Evolutionary conservation across 2,329 filamentous ascomycete species (phyloP), one percentile per base, ranked within the genome.

Genomic region (Beauveria brongniartii): DNA sequence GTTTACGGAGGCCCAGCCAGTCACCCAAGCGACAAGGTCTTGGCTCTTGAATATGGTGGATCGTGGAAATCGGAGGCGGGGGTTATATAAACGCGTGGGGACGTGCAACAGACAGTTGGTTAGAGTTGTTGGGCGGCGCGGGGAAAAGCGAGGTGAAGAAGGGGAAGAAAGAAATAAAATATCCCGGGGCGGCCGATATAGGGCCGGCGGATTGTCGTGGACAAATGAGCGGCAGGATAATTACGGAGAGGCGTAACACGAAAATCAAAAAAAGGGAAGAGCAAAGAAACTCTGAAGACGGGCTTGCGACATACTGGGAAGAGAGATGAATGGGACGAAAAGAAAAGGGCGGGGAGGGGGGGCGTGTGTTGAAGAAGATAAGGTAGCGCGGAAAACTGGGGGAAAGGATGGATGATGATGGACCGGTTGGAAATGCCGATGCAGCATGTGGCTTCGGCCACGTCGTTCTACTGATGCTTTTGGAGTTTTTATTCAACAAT

Each of bases 191-290:
- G 28, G 50, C 58, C 59, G 59, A 61, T 61, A 56, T 61, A 61
- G 59, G 59, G 52, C 59, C 59, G 59, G 59, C 26, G 59, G 51
- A 61, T 61, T 61, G 53, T 61, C 59, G 59, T 61, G 57, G 16
- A 18, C 57, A 59, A 59, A 59, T 59, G 48, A 59, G 48, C 44
- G 37, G 44, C 14, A 50, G 56, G 57, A 59, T 28, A 34, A 53
- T 59, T 59, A 59, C 57, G 56, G 56, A 59, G 37, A 20, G 22
- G 55, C 46, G 55, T 51, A 51, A 51, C 44, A 50, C 10, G 18
- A 41, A 28, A 54, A n/a, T 7, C 16, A 4, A 4, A 41, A 41
- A 41, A 41, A 18, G 40, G 18, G 16, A 43, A 43, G 30, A n/a
- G 14, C 6, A 18, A 43, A 22, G 16, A 43, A 43, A n/a, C 43